These are phyloP conservation scores for Hypoxylon rickii DNA, from an alignment of 495 filamentous ascomycete genomes.

Conservation along the genomic window DNA sequence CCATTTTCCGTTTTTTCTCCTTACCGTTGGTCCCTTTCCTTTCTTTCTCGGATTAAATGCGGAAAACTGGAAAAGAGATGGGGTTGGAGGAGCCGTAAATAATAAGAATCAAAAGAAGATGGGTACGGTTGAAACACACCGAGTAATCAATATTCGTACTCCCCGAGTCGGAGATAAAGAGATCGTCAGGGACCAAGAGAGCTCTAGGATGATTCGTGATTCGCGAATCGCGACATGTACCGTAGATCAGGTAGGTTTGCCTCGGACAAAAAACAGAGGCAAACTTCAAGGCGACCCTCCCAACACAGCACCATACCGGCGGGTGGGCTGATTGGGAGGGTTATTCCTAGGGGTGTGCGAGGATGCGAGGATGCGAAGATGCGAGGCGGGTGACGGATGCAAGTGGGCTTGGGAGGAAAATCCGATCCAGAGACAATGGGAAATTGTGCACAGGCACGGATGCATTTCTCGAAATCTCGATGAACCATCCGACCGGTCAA, in stretches of 20 bases:
- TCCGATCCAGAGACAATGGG: conserved; percentile 31
- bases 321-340: background rate
- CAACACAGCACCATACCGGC: background rate
- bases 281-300: background rate
- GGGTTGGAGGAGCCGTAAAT: background rate
- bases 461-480: conserved; percentile 26
- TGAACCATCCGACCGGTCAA: background rate
- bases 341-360: too few relatives aligned
- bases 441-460: conserved; percentile 8
- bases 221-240: too few relatives aligned
- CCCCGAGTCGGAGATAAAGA: background rate
- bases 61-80: background rate
- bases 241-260: background rate
- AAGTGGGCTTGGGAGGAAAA: conserved; percentile 1
- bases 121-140: background rate
- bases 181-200: conserved; percentile 15
- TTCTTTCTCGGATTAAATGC: too few relatives aligned
- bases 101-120: background rate
- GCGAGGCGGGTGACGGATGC: background rate
- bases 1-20: too few relatives aligned
- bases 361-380: background rate
- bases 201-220: background rate
- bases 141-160: background rate
- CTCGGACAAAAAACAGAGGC: background rate
- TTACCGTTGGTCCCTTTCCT: too few relatives aligned